A percentile compares a stretch with the other conserved stretches of the same genome.
phyloP scores from a whole-genome alignment of 2,329 filamentous ascomycete species.

The Tolypocladium amazonense region DNA sequence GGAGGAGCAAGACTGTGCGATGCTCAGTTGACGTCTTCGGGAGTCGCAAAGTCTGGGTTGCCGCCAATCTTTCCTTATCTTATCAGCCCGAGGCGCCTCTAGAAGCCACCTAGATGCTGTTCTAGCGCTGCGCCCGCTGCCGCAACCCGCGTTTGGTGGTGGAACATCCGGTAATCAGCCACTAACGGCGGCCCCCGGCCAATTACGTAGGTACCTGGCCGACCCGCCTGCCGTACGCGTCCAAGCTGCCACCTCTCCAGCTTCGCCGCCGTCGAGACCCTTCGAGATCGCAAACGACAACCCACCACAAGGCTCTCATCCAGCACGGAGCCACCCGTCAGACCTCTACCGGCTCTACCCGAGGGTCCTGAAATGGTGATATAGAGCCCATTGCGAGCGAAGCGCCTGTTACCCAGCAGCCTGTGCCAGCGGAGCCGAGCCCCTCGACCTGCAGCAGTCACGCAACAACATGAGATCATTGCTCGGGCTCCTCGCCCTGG shows the following conservation, averaged over 20 bases:
- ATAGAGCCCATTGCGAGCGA: neutral
- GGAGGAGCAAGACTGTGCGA: neutral
- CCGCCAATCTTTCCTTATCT: neutral
- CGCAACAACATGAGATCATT: conserved; percentile 41
- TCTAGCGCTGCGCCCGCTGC: neutral
- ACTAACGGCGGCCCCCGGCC: neutral
- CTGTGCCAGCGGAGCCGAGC: neutral
- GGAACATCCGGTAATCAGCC: too few relatives aligned
- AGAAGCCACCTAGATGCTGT: neutral
- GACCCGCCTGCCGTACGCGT: neutral
- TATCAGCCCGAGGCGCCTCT: neutral
- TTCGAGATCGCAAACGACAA: neutral
- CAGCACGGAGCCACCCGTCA: neutral
- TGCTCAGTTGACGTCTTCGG: neutral
- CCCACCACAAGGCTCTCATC: neutral
- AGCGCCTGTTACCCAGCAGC: neutral
- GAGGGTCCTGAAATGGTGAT: neutral
- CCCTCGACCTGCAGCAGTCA: neutral
- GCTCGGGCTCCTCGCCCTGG: conserved; percentile 38
- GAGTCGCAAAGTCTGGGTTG: neutral
- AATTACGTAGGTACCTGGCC: neutral
- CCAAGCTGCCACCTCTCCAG: neutral
- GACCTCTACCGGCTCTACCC: neutral
- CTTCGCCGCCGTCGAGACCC: neutral
- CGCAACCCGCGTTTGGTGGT: too few relatives aligned